Evolutionary conservation across 2,329 filamentous ascomycete species (phyloP).

Genomic region (Elsinoe ampelina): DNA sequence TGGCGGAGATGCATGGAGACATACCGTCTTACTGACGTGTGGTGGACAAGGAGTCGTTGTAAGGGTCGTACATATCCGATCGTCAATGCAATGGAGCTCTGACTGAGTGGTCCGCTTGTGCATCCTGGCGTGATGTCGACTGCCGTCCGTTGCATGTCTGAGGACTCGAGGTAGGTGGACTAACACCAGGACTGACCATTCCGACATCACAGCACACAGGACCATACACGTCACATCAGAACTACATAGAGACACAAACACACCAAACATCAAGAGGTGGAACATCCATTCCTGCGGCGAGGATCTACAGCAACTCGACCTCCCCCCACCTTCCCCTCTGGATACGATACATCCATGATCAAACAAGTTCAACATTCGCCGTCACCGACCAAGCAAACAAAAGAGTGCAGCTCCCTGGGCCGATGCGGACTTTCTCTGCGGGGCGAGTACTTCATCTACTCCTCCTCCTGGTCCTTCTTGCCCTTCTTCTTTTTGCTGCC

Average conservation of each 20-base stretch:
- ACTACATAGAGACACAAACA: too few relatives aligned
- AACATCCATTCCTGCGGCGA: too few relatives aligned
- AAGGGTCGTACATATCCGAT: neutral
- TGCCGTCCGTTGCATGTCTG: neutral
- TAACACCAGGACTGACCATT: neutral
- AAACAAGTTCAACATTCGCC: neutral
- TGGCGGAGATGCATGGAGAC: neutral
- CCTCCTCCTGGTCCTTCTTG: conserved; percentile 26
- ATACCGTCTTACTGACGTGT: neutral
- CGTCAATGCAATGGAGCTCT: conserved; percentile 10
- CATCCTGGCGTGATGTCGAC: neutral
- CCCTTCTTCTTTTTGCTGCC: conserved; percentile 57
- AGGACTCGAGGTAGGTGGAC: neutral
- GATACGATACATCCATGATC: too few relatives aligned
- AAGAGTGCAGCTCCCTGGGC: neutral
- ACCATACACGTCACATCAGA: too few relatives aligned
- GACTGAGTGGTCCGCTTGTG: neutral
- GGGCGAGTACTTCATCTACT: conserved; percentile 17
- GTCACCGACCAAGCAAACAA: neutral
- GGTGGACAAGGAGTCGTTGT: neutral
- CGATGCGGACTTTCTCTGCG: neutral
- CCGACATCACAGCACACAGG: too few relatives aligned
- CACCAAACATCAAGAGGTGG: too few relatives aligned
- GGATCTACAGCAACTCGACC: too few relatives aligned
- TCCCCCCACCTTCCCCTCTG: too few relatives aligned